A percentile compares a stretch with the other conserved stretches of the same genome.
These are phyloP conservation scores for Panaeolus cyanescens DNA, from an alignment of 768 basidiomycete species.

Conservation along the genomic window DNA sequence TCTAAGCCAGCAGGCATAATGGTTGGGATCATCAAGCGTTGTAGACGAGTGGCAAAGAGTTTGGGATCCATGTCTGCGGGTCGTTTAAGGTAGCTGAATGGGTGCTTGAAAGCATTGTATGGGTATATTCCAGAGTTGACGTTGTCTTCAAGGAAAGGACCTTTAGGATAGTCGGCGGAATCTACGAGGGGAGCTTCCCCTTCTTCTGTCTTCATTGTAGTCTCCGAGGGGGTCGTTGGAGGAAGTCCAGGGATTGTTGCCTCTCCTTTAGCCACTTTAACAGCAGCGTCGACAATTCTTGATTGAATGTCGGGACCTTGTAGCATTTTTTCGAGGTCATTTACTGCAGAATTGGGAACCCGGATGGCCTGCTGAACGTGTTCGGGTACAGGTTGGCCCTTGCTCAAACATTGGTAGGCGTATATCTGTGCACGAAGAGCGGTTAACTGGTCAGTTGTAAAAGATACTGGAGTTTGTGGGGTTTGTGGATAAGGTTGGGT, in stretches of 20 bases:
- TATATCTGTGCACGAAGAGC: conserved; percentile 82
- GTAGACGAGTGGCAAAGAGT: conserved; percentile 70
- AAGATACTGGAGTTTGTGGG: conserved; percentile 77
- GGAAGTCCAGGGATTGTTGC: conserved; percentile 26
- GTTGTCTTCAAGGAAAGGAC: conserved; percentile 79
- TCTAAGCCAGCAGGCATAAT: conserved; percentile 92
- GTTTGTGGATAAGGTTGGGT: conserved; percentile 50
- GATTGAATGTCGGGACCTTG: conserved; percentile 60
- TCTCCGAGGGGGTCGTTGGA: conserved; percentile 34
- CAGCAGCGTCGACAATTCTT: conserved; percentile 72
- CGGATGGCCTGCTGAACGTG: conserved; percentile 70
- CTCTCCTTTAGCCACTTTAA: conserved; percentile 68
- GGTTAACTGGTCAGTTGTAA: conserved; percentile 73
- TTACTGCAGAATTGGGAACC: conserved; percentile 58
- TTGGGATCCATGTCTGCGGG: conserved; percentile 58
- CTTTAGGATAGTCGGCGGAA: conserved; percentile 66
- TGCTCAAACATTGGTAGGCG: conserved; percentile 73
- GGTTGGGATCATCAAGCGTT: conserved; percentile 83
- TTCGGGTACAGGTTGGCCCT: conserved; percentile 69
- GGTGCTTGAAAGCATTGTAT: conserved; percentile 87
- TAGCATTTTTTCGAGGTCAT: conserved; percentile 66
- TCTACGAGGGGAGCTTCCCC: conserved; percentile 44
- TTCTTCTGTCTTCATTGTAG: conserved; percentile 60
- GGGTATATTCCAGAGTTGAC: conserved; percentile 83
- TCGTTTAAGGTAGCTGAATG: conserved; percentile 79